Conservation (phyloP, 768 basidiomycete species). For the Lactifluus subvellereus region DNA sequence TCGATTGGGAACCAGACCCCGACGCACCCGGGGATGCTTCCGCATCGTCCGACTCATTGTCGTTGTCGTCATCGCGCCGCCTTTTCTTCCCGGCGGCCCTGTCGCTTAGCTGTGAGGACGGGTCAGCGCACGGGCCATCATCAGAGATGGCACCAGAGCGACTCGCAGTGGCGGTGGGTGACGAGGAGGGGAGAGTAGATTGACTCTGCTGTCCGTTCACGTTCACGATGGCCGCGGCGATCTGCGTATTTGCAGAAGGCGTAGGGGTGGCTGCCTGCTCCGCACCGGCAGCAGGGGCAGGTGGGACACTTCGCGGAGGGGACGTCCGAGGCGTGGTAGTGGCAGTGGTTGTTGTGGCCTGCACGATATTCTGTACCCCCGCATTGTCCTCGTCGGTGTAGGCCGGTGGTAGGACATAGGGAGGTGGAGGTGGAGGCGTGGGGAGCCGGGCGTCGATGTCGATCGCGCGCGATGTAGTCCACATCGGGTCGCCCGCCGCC, state of each 20-base stretch:
- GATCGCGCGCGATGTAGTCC: slow-evolving; percentile 1
- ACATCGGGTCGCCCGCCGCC: slow-evolving; percentile 2
- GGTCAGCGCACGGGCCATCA: not conserved
- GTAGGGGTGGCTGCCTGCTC: not conserved
- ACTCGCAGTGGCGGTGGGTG: not conserved
- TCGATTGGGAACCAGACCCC: not conserved
- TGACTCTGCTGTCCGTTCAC: too few species aligned
- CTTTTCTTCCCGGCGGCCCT: slow-evolving; percentile 16
- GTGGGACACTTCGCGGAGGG: not conserved
- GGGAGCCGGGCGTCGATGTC: not conserved
- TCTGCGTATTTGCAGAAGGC: too few species aligned
- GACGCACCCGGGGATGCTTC: not conserved
- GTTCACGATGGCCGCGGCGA: too few species aligned
- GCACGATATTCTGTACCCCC: too few species aligned
- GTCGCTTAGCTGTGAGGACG: not conserved
- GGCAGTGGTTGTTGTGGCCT: not conserved
- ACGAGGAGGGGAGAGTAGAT: not conserved
- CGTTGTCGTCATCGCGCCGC: not conserved
- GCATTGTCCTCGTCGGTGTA: not conserved
- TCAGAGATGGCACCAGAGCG: not conserved
- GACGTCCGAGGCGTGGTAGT: not conserved
- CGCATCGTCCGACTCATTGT: too few species aligned
- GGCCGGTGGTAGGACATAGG: not conserved
- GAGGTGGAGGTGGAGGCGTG: not conserved
- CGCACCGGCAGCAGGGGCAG: not conserved